phyloP scores from a whole-genome alignment of 148 eudicot genomes.

The Heliosperma pusillum region DNA sequence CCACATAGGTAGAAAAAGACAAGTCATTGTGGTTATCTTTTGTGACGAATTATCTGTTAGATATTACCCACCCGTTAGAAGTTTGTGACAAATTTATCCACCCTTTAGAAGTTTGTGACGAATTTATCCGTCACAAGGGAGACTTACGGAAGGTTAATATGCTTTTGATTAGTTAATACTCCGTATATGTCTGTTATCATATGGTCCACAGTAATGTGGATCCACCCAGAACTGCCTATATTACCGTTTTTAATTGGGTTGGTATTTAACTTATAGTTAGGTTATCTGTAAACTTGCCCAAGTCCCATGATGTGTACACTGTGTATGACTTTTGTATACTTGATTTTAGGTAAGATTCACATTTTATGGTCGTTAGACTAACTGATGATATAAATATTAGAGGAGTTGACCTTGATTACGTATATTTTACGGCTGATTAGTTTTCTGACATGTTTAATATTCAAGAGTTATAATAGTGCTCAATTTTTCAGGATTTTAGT shows the following conservation, averaged over 20 bases:
- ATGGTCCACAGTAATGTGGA: slow-evolving; percentile 20
- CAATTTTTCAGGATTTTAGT: not conserved
- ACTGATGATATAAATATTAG: not conserved
- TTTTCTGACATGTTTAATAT: too few relatives aligned
- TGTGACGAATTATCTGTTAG: too few relatives aligned
- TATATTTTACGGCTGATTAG: not conserved
- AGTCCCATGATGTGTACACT: slow-evolving; percentile 13
- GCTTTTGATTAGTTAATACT: too few relatives aligned
- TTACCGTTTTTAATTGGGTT: slow-evolving; percentile 14
- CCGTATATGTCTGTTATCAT: slow-evolving; percentile 18
- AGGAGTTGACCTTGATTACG: slow-evolving; percentile 20
- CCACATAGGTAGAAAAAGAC: too few relatives aligned
- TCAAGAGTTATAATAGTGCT: too few relatives aligned
- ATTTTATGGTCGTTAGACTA: slow-evolving; percentile 11
- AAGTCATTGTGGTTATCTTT: too few relatives aligned
- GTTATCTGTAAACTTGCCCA: slow-evolving; percentile 32
- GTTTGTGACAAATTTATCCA: too few relatives aligned
- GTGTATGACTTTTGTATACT: slow-evolving; percentile 16
- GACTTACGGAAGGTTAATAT: too few relatives aligned
- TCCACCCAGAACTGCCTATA: slow-evolving; percentile 26
- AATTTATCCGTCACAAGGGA: too few relatives aligned
- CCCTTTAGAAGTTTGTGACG: too few relatives aligned
- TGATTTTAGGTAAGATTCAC: slow-evolving; percentile 16
- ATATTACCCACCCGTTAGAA: too few relatives aligned
- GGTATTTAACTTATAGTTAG: slow-evolving; percentile 28